Conservation (phyloP, 2,329 filamentous ascomycete species). For the Tolypocladium nubicola region DNA sequence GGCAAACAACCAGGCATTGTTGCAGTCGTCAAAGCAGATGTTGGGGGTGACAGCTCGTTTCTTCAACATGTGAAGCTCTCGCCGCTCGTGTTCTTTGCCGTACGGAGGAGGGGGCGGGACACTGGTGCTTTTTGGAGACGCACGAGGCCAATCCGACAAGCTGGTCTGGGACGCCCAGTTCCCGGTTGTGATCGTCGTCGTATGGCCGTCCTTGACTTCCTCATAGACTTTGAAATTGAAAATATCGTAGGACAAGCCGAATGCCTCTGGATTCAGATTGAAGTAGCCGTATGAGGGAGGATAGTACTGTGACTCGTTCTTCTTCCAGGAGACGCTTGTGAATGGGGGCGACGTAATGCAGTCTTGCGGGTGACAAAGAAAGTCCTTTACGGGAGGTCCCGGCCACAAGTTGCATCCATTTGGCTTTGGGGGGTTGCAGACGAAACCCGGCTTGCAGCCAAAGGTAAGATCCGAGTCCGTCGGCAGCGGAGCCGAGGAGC, state of each 20-base stretch:
- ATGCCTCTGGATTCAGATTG: slow-evolving; percentile 49
- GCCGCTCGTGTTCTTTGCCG: slow-evolving; percentile 6
- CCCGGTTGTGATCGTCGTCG: slow-evolving; percentile 39
- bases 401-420: slow-evolving; percentile 40
- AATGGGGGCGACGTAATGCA: slow-evolving; percentile 33
- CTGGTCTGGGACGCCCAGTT: slow-evolving; percentile 43
- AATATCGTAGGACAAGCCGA: slow-evolving; percentile 53
- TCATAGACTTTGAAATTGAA: slow-evolving; percentile 36
- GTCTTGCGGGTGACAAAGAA: slow-evolving; percentile 31
- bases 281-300: slow-evolving; percentile 45
- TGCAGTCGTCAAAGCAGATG: slow-evolving; percentile 42
- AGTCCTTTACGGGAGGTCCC: slow-evolving; percentile 32
- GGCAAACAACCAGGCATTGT: slow-evolving; percentile 35
- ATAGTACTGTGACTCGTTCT: slow-evolving; percentile 37
- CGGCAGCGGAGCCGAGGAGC: slow-evolving; percentile 18
- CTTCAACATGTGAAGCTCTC: slow-evolving; percentile 13
- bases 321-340: slow-evolving; percentile 28
- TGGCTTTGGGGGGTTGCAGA: slow-evolving; percentile 43
- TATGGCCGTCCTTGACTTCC: slow-evolving; percentile 22
- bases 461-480: slow-evolving; percentile 34
- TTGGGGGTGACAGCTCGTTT: slow-evolving; percentile 34
- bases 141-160: slow-evolving; percentile 23
- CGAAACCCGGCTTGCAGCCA: slow-evolving; percentile 41
- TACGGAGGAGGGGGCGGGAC: slow-evolving; percentile 6
- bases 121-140: not conserved